A percentile compares a stretch with the other conserved stretches of the same genome.
phyloP scores from a whole-genome alignment of 108 stramenopile species.

The Cyclotella cryptica region DNA sequence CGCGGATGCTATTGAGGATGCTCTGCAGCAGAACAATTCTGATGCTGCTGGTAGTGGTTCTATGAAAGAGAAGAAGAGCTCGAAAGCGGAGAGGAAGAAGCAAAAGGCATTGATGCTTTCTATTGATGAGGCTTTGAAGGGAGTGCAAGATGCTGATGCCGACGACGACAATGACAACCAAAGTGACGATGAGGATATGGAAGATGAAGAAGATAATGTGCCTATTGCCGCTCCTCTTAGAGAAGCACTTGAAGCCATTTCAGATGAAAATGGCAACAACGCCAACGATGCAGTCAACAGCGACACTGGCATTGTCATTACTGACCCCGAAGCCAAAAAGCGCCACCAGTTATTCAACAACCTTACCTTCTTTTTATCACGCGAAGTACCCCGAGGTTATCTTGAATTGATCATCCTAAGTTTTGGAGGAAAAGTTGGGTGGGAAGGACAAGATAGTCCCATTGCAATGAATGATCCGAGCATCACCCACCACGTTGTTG shows the following conservation, averaged over 20 bases:
- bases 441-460: slow-evolving; percentile 94
- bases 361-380: slow-evolving; percentile 90
- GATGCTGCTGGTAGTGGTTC: slow-evolving; percentile 14
- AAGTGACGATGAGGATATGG: slow-evolving; percentile 65
- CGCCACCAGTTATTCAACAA: slow-evolving; percentile 83
- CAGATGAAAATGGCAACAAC: slow-evolving; percentile 38
- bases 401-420: slow-evolving; percentile 92
- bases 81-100: slow-evolving; percentile 47
- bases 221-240: slow-evolving; percentile 82
- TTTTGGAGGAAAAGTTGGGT: slow-evolving; percentile 94
- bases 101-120: slow-evolving; percentile 65
- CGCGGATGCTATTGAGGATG: slow-evolving; percentile 68
- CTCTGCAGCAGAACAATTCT: slow-evolving; percentile 48
- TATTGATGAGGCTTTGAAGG: slow-evolving; percentile 76
- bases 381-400: slow-evolving; percentile 94
- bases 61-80: slow-evolving; percentile 18
- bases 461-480: slow-evolving; percentile 78
- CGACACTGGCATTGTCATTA: slow-evolving; percentile 33
- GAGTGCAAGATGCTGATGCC: slow-evolving; percentile 61
- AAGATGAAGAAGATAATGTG: slow-evolving; percentile 66
- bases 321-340: slow-evolving; percentile 74
- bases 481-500: slow-evolving; percentile 96
- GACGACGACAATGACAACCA: slow-evolving; percentile 50
- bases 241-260: slow-evolving; percentile 80
- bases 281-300: not conserved